Conservation (phyloP, 2,329 filamentous ascomycete species). For the Elsinoe perseae region DNA sequence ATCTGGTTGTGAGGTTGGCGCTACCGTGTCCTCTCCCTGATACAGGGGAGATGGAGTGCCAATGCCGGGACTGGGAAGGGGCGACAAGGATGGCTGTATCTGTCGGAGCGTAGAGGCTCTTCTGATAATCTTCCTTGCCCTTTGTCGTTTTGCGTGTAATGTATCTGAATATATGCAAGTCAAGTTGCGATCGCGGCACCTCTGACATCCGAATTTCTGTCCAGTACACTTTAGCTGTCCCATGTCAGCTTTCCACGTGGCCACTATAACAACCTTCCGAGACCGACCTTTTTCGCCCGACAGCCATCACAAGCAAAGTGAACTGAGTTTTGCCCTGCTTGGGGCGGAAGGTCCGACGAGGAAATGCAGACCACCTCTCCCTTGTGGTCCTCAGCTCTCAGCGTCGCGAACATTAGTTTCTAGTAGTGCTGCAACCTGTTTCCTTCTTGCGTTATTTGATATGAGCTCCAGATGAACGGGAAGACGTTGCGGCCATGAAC, state of each 20-base stretch:
- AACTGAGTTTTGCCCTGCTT: background rate
- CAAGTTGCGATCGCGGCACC: background rate
- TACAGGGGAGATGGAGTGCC: background rate
- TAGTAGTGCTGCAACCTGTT: too few relatives aligned
- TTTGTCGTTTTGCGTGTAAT: background rate
- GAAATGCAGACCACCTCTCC: slow-evolving; percentile 4
- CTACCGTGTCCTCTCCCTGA: background rate
- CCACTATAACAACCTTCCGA: background rate
- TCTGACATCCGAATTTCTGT: background rate
- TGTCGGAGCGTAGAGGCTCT: background rate
- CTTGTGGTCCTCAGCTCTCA: background rate
- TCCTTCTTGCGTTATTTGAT: too few relatives aligned
- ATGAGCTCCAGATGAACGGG: background rate
- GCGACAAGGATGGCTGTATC: background rate
- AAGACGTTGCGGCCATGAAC: too few relatives aligned
- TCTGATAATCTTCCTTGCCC: background rate
- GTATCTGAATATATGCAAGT: background rate
- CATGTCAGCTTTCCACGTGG: background rate
- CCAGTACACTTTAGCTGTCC: background rate
- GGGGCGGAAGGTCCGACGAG: background rate
- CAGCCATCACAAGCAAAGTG: slow-evolving; percentile 1
- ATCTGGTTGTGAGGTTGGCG: background rate
- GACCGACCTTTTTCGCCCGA: background rate
- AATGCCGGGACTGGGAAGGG: background rate
- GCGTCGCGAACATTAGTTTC: background rate